phyloP scores from a whole-genome alignment of 1,139 yeast species.

The Arxiozyma slooffiae region DNA sequence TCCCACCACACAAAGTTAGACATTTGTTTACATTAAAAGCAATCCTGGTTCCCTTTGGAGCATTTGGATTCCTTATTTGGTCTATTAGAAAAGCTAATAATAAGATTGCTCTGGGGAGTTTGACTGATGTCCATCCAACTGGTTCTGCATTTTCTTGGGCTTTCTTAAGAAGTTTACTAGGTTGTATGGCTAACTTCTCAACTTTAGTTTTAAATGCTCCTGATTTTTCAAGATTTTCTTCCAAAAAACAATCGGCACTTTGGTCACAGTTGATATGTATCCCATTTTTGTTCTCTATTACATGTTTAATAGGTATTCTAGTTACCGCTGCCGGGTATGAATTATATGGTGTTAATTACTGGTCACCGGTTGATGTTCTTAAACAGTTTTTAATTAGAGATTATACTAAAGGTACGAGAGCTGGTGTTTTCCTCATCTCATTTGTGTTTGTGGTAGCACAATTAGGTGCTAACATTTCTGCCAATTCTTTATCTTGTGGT shows the following conservation, averaged over 20 bases:
- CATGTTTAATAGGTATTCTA: slow-evolving; percentile 77
- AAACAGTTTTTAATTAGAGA: slow-evolving; percentile 48
- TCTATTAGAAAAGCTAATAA: slow-evolving; percentile 46
- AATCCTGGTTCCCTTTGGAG: slow-evolving; percentile 66
- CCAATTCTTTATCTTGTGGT: slow-evolving; percentile 82
- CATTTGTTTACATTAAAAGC: slow-evolving; percentile 77
- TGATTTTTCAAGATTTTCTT: slow-evolving; percentile 79
- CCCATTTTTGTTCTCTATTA: slow-evolving; percentile 68
- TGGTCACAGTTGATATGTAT: slow-evolving; percentile 54
- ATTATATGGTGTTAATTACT: slow-evolving; percentile 59
- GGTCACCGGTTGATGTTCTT: slow-evolving; percentile 82
- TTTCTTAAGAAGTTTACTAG: slow-evolving; percentile 65
- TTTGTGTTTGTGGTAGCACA: slow-evolving; percentile 76
- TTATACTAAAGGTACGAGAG: slow-evolving; percentile 61
- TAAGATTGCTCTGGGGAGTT: slow-evolving; percentile 23
- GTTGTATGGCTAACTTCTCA: slow-evolving; percentile 75
- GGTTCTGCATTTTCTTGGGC: slow-evolving; percentile 46
- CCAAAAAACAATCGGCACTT: slow-evolving; percentile 39
- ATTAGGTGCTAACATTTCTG: slow-evolving; percentile 81
- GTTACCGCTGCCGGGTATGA: slow-evolving; percentile 73
- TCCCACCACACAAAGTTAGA: slow-evolving; percentile 72
- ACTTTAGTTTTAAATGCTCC: slow-evolving; percentile 82
- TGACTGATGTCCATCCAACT: slow-evolving; percentile 18
- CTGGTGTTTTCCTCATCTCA: slow-evolving; percentile 76
- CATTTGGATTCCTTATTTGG: slow-evolving; percentile 72